Conservation (phyloP, 129 eudicot genomes). For the Helichrysum umbraculigerum region DNA sequence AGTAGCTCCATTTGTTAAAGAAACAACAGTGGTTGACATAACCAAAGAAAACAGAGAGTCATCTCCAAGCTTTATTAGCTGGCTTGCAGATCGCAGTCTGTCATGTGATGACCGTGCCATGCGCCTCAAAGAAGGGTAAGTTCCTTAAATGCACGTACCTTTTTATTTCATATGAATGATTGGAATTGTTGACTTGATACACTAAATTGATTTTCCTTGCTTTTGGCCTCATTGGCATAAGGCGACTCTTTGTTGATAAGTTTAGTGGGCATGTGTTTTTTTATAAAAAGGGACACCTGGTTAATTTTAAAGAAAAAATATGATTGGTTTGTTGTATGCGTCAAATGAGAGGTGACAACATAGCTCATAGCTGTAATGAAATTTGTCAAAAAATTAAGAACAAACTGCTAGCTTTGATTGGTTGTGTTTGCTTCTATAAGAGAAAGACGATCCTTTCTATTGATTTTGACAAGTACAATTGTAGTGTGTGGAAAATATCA, state of each 20-base stretch:
- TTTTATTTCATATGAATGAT: neutral
- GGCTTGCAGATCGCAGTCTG: conserved; percentile 91
- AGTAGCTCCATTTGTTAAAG: conserved; percentile 83
- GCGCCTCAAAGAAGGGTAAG: conserved; percentile 97
- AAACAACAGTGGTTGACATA: conserved; percentile 65
- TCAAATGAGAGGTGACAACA: neutral
- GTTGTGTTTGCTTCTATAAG: neutral
- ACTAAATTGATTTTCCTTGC: neutral
- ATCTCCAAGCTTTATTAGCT: conserved; percentile 70
- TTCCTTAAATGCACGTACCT: neutral
- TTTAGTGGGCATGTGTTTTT: too few relatives aligned
- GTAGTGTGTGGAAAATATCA: too few relatives aligned
- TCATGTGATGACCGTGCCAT: conserved; percentile 87
- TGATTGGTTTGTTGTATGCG: neutral
- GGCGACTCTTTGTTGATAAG: neutral
- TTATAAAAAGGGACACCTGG: neutral
- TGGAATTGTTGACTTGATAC: neutral
- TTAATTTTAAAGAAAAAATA: too few relatives aligned
- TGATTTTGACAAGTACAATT: too few relatives aligned
- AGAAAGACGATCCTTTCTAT: too few relatives aligned
- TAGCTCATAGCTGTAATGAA: neutral
- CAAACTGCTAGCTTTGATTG: neutral
- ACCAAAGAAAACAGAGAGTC: conserved; percentile 61
- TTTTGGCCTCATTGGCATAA: neutral
- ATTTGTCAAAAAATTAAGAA: too few relatives aligned